Percentiles rank a stretch among this genome's conserved stretches.
These are phyloP conservation scores for Hansenula lynferdii DNA, from an alignment of 1,139 yeast species.

Conservation along the genomic window DNA sequence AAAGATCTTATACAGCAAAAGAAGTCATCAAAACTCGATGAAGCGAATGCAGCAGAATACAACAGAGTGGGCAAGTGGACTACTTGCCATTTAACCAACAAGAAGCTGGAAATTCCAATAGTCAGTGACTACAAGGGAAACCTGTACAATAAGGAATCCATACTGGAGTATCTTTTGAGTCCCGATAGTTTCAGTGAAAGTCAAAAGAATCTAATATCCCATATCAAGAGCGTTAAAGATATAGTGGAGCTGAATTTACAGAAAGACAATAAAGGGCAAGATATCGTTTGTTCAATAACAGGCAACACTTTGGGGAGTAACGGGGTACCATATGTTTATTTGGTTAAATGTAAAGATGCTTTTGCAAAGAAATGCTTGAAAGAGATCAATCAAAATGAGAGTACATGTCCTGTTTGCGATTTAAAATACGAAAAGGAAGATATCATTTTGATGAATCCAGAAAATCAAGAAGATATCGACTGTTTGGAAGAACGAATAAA, in stretches of 20 bases:
- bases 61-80: conserved; percentile 29
- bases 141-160: conserved; percentile 63
- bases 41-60: conserved; percentile 7
- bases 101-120: conserved; percentile 40
- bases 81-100: conserved; percentile 38
- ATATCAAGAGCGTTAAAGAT: conserved; percentile 46
- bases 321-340: conserved; percentile 37
- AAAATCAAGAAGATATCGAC: conserved; percentile 21
- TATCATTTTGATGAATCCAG: conserved; percentile 35
- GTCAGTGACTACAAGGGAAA: conserved; percentile 72
- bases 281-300: conserved; percentile 52
- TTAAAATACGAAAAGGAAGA: conserved; percentile 25
- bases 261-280: conserved; percentile 20
- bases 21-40: conserved; percentile 5
- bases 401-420: conserved; percentile 39
- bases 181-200: conserved; percentile 26
- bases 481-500: conserved; percentile 31
- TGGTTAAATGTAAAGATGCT: conserved; percentile 53
- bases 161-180: conserved; percentile 52
- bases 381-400: conserved; percentile 17
- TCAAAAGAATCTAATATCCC: conserved; percentile 30
- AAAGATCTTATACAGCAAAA: conserved; percentile 30
- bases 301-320: conserved; percentile 31
- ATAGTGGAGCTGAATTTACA: conserved; percentile 39
- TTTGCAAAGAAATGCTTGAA: conserved; percentile 35